Evolutionary conservation across 2,329 filamentous ascomycete genomes (phyloP).

Genomic region (Ophiocordyceps sinensis): DNA sequence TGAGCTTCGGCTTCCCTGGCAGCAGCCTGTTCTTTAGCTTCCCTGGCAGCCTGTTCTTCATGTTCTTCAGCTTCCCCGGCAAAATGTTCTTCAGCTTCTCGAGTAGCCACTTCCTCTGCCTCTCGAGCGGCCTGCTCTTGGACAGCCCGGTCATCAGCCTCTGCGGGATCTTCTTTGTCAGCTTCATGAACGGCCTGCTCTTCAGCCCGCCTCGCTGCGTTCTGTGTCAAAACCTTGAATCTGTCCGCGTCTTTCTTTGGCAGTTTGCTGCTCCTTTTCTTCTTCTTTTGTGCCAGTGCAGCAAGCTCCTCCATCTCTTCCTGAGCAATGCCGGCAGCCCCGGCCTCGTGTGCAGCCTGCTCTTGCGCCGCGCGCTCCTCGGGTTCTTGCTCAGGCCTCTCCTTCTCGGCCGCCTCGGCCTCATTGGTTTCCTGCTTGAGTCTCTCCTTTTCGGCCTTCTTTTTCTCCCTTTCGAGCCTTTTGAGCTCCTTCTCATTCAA

Average conservation of each 20-base stretch:
- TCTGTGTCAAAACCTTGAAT: slow-evolving; percentile 20
- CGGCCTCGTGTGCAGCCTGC: background rate
- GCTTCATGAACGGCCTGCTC: background rate
- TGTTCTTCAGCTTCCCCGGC: slow-evolving; percentile 21
- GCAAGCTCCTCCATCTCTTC: slow-evolving; percentile 26
- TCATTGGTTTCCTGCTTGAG: slow-evolving; percentile 10
- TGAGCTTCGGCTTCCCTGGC: slow-evolving; percentile 17
- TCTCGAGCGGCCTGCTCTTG: slow-evolving; percentile 19
- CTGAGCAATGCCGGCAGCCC: slow-evolving; percentile 9
- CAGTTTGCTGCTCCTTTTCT: slow-evolving; percentile 31
- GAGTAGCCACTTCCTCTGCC: slow-evolving; percentile 4
- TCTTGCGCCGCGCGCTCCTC: background rate
- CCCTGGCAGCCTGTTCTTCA: background rate
- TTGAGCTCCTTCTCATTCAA: slow-evolving; percentile 35
- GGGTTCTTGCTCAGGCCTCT: slow-evolving; percentile 11
- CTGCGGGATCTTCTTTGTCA: slow-evolving; percentile 7
- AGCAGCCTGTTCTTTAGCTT: slow-evolving; percentile 6
- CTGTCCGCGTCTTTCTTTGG: slow-evolving; percentile 31
- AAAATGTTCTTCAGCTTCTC: background rate
- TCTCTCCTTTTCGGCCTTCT: slow-evolving; percentile 24
- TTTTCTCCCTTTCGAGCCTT: slow-evolving; percentile 34
- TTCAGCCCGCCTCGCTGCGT: slow-evolving; percentile 18
- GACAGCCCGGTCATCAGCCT: slow-evolving; percentile 17
- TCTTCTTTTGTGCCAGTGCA: slow-evolving; percentile 31
- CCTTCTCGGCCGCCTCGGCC: slow-evolving; percentile 15